These are phyloP conservation scores for Phytophthora fragariaefolia DNA, from an alignment of 352 stramenopile genomes.

Conservation along the genomic window DNA sequence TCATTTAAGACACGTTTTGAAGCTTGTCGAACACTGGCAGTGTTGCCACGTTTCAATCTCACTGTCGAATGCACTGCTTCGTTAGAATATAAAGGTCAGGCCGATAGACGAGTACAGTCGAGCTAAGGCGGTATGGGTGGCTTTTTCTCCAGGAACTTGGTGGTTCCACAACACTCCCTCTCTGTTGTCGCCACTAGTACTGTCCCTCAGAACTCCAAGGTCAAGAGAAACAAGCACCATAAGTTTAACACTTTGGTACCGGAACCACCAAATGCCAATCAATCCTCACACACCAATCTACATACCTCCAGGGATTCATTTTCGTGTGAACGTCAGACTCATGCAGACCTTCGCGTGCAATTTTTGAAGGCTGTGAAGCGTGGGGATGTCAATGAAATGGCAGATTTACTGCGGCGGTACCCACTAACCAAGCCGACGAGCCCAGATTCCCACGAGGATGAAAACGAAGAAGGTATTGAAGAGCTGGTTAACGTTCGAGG, in stretches of 20 bases:
- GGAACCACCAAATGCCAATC: constrained; percentile 28
- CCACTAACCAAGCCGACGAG: constrained; percentile 12
- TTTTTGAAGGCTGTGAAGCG: constrained; percentile 76
- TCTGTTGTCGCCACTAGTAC: constrained; percentile 35
- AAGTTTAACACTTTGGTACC: constrained; percentile 52
- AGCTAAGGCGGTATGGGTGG: constrained; percentile 46
- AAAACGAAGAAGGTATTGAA: constrained; percentile 28
- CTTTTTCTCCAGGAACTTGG: constrained; percentile 54
- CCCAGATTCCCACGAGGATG: constrained; percentile 19
- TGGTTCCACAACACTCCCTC: constrained; percentile 44
- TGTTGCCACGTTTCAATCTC: too few relatives aligned
- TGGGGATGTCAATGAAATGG: constrained; percentile 53
- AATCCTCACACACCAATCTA: constrained; percentile 3
- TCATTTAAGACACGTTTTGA: too few relatives aligned
- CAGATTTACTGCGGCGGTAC: constrained; percentile 32
- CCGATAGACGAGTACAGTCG: too few relatives aligned
- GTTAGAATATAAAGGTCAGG: too few relatives aligned
- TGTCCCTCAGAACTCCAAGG: constrained; percentile 11
- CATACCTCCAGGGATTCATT: not conserved
- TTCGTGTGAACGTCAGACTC: constrained; percentile 21
- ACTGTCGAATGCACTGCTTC: too few relatives aligned
- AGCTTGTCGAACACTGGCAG: too few relatives aligned
- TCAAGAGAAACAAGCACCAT: constrained; percentile 41
- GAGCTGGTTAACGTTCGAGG: constrained; percentile 67
- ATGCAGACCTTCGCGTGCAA: constrained; percentile 61